Evolutionary conservation across 2,329 filamentous ascomycete genomes (phyloP).

Genomic region (Samsoniella hepiali): DNA sequence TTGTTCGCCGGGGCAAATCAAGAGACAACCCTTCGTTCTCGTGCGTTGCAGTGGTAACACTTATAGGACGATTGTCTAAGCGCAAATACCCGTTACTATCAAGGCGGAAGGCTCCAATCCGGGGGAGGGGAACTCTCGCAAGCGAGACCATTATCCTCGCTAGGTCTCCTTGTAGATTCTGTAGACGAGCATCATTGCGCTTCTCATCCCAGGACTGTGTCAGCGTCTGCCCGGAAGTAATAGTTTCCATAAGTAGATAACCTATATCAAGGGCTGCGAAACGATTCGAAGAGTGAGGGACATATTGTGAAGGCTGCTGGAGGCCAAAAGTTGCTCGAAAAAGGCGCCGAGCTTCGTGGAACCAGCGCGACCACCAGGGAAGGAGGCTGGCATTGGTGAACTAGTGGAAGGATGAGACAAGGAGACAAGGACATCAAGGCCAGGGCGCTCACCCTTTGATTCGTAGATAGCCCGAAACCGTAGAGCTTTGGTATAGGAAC

Average conservation of each 20-base stretch:
- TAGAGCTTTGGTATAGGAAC: conserved; percentile 33
- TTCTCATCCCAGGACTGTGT: conserved; percentile 22
- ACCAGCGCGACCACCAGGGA: conserved; percentile 7
- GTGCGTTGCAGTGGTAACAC: too few relatives aligned
- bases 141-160: conserved; percentile 24
- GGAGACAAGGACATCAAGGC: neutral
- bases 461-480: conserved; percentile 20
- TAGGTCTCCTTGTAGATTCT: conserved; percentile 22
- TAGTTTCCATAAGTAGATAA: neutral
- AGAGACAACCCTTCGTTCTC: too few relatives aligned
- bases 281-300: neutral
- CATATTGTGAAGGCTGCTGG: conserved; percentile 2
- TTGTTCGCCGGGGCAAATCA: too few relatives aligned
- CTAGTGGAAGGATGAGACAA: neutral
- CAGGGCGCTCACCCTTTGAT: conserved; percentile 7
- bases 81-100: conserved; percentile 28
- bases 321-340: neutral
- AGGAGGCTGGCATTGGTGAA: neutral
- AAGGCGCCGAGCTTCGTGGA: neutral
- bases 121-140: conserved; percentile 28
- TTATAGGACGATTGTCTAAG: conserved; percentile 36
- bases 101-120: conserved; percentile 29
- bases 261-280: neutral
- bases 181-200: neutral
- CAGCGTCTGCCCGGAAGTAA: conserved; percentile 20